Percentiles rank a stretch among this genome's conserved stretches.
Conservation (phyloP, 495 filamentous ascomycete genomes). For the Penicilliopsis zonata region DNA sequence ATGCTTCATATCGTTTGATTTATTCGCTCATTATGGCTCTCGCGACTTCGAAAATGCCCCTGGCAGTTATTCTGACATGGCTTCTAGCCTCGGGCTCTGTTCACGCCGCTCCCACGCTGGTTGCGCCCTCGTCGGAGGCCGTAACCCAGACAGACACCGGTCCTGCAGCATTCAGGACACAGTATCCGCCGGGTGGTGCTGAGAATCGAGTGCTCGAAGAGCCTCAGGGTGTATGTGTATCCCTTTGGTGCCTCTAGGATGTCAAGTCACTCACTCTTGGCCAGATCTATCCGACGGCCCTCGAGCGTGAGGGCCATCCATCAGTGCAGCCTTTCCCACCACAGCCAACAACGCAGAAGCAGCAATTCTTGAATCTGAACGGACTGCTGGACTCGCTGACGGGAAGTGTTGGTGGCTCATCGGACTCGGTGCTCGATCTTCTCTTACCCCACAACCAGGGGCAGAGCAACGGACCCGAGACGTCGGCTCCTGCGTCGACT, state of each 20-base stretch:
- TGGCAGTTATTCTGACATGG: conserved; percentile 23
- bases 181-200: conserved; percentile 21
- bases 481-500: background rate
- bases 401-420: background rate
- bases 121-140: conserved; percentile 9
- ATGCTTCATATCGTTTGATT: background rate
- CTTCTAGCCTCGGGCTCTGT: conserved; percentile 19
- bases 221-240: conserved; percentile 22
- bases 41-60: conserved; percentile 9
- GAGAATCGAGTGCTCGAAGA: conserved; percentile 13
- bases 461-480: no score
- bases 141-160: background rate
- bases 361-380: conserved; percentile 8
- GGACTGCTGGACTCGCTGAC: conserved; percentile 13
- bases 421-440: conserved; percentile 10
- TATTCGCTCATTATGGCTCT: no score
- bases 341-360: no score
- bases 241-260: no score
- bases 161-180: conserved; percentile 17
- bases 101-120: conserved; percentile 12
- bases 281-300: conserved; percentile 24
- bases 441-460: no score
- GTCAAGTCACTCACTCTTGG: conserved; percentile 5
- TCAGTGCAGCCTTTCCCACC: conserved; percentile 24
- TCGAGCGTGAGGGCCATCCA: conserved; percentile 31